phyloP scores from a whole-genome alignment of 177 flowering plant species.

The Vitis hybrid region DNA sequence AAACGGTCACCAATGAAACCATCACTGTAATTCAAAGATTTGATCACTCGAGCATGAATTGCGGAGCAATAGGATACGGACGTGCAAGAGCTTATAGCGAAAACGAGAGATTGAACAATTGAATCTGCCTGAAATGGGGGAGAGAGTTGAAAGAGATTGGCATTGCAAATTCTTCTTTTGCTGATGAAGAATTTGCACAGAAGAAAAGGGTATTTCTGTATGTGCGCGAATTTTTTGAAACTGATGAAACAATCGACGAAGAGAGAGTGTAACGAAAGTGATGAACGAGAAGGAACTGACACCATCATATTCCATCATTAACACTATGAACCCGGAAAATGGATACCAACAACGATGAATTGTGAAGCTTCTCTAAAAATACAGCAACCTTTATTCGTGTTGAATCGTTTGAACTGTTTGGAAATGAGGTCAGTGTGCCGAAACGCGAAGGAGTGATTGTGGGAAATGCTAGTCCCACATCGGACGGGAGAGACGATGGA shows the following conservation, averaged over 20 bases:
- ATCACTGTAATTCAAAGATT: slow-evolving; percentile 27
- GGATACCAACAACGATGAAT: no score
- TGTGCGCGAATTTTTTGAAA: neutral
- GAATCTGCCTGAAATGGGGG: neutral
- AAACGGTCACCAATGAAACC: slow-evolving; percentile 44
- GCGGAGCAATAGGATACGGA: slow-evolving; percentile 21
- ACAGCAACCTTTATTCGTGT: no score
- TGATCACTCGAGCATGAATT: slow-evolving; percentile 28
- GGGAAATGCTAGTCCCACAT: no score
- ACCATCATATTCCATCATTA: slow-evolving; percentile 18
- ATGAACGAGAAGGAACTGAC: slow-evolving; percentile 1
- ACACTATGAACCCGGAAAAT: neutral
- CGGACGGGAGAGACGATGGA: no score
- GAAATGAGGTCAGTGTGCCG: no score
- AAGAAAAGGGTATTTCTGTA: neutral
- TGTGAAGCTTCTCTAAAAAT: no score
- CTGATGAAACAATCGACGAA: neutral
- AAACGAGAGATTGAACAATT: slow-evolving; percentile 18
- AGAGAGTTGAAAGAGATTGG: neutral
- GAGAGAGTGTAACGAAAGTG: neutral
- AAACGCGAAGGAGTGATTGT: no score
- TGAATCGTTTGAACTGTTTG: no score
- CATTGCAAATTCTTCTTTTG: slow-evolving; percentile 8
- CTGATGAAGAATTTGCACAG: neutral
- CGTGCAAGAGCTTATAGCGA: slow-evolving; percentile 23